A percentile compares a stretch with the other conserved stretches of the same genome.
Conservation (phyloP, 768 basidiomycete genomes). For the Naganishia vishniacii region DNA sequence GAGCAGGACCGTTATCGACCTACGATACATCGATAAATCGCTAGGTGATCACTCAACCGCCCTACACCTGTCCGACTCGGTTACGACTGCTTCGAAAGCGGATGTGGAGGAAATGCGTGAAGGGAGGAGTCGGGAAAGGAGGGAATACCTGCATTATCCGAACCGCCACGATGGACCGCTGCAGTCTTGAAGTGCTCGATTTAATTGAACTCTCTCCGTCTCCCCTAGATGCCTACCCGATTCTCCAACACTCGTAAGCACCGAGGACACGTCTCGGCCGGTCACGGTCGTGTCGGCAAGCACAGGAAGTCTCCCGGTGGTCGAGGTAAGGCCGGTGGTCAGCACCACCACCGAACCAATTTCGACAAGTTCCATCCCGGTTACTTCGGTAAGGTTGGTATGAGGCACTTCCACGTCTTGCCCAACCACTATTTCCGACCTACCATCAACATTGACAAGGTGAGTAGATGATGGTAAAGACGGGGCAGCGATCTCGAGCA, state of each 20-base stretch:
- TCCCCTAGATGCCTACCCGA: constrained; percentile 77
- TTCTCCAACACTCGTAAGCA: constrained; percentile 98
- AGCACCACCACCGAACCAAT: constrained; percentile 98
- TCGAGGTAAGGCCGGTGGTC: constrained; percentile 98
- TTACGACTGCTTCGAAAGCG: too few relatives aligned
- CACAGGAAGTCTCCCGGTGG: constrained; percentile 99
- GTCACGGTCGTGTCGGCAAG: constrained; percentile 99
- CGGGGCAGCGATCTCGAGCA: neutral
- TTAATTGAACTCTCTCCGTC: neutral
- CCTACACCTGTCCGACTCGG: too few relatives aligned
- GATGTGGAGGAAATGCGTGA: too few relatives aligned
- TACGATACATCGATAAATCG: too few relatives aligned
- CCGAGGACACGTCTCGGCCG: constrained; percentile 97
- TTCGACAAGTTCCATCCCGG: constrained; percentile 99
- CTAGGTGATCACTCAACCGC: too few relatives aligned
- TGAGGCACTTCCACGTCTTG: constrained; percentile 95
- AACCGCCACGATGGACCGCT: constrained; percentile 15
- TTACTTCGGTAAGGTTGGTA: constrained; percentile 99
- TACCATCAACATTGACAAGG: constrained; percentile 96
- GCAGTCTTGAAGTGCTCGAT: neutral
- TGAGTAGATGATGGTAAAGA: constrained; percentile 26
- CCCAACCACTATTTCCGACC: constrained; percentile 87
- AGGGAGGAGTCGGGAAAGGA: too few relatives aligned
- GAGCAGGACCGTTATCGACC: too few relatives aligned
- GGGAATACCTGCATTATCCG: neutral